Base-by-base conservation (phyloP, 2,329 filamentous ascomycete species). In the Fusarium goolgardi region DNA sequence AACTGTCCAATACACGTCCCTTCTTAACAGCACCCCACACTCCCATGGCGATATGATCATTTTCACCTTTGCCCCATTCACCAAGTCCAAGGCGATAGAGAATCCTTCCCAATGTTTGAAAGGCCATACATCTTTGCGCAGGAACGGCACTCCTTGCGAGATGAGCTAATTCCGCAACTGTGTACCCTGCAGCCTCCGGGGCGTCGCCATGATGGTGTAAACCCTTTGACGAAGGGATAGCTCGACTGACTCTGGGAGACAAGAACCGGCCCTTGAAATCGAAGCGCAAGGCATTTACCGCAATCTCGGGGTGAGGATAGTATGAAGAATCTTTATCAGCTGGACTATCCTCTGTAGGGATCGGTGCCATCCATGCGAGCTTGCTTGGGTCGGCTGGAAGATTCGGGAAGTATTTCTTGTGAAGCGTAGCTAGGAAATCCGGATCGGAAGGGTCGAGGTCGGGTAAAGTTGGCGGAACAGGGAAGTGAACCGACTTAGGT, bases 131-230 rank as follows among this genome's bases (percentile, higher is more conserved):
- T 13, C 95, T 83, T 81, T 99, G 96, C 1, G 92, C 90, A 0
- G 96, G 88, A 21, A 97, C 93, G 0, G 90, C 88, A 56, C 92
- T 96, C 34, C 95, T 86, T 6, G 93, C 89, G 3, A 97, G 85
- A 32, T 91, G 88, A 2, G 93, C 90, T 2, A 99, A 84, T 78
- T 99, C 96, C 1, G 89, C 88, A 31, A 99, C 87, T 0, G 96
- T 98, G 79, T 99, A 99, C 0, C 96, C 96, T 0, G 96, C 96
- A 2, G 94, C 93, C 78, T 97, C 93, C 18, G 96, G 96, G 2
- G 95, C 94, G 60, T 94, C 89, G 66, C 91, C 94, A 77, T 99
- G 96, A 78, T 99, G 95, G 78, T 99, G 96, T 16, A 99, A 85
- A 0, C 96, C 96, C 62, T 90, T 87, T 15, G 88, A 90, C 1